phyloP scores from a whole-genome alignment of 306 rosid genomes.

The Acmispon strigosus region DNA sequence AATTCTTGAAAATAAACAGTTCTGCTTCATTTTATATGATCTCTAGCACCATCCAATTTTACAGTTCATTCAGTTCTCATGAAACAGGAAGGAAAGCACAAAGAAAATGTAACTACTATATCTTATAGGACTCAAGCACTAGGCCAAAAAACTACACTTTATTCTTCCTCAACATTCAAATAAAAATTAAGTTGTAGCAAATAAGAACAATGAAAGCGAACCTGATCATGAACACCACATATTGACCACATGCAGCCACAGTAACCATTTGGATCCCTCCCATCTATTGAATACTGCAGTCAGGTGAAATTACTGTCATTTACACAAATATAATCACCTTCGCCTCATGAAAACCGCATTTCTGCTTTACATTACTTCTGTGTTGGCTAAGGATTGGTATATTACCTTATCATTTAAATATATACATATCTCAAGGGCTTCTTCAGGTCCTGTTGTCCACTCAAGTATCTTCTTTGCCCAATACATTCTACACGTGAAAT shows the following conservation, averaged over 20 bases:
- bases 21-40: neutral
- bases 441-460: constrained; percentile 96
- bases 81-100: neutral
- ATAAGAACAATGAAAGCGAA: constrained; percentile 15
- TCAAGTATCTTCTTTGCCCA: constrained; percentile 98
- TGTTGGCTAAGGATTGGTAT: neutral
- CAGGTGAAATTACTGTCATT: constrained; percentile 9
- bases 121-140: neutral
- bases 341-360: neutral
- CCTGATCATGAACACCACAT: constrained; percentile 97
- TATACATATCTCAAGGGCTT: constrained; percentile 76
- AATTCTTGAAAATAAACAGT: neutral
- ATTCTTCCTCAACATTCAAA: neutral
- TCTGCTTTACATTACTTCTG: neutral
- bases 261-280: constrained; percentile 89
- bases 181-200: neutral
- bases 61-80: neutral
- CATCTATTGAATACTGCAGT: constrained; percentile 84
- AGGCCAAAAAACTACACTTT: neutral
- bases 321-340: neutral
- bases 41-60: neutral
- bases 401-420: constrained; percentile 79
- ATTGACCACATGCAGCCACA: constrained; percentile 98
- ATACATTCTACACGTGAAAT: constrained; percentile 60
- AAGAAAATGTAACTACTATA: neutral